Percentiles rank a stretch among this genome's conserved stretches.
Conservation (phyloP, 495 filamentous ascomycete genomes). For the Aspergillus taichungensis region DNA sequence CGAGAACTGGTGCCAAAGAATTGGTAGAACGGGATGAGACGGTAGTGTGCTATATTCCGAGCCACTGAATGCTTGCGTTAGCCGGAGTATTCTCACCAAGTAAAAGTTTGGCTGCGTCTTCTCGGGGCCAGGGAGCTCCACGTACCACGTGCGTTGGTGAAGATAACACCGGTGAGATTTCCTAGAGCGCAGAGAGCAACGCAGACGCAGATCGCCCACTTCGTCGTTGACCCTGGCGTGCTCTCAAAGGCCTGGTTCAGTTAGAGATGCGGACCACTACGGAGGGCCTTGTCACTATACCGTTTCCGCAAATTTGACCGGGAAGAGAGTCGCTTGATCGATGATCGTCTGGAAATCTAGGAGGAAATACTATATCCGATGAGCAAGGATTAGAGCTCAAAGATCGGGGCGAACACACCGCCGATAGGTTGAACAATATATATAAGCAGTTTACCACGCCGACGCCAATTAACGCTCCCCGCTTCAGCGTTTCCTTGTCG, state of each 20-base stretch:
- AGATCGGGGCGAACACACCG: not conserved
- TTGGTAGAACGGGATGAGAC: not conserved
- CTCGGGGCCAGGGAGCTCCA: too few relatives aligned
- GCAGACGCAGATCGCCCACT: not conserved
- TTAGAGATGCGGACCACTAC: not conserved
- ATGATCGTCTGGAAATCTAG: not conserved
- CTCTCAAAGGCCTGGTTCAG: not conserved
- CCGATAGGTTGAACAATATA: not conserved
- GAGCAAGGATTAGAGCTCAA: not conserved
- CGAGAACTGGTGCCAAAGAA: not conserved
- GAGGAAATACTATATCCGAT: not conserved
- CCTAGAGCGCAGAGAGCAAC: not conserved
- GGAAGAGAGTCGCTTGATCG: not conserved
- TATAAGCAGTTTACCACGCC: not conserved
- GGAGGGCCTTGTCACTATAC: not conserved
- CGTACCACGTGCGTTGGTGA: not conserved
- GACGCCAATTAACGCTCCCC: not conserved
- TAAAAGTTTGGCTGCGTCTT: not conserved
- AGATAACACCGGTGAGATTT: not conserved
- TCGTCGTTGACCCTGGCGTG: not conserved
- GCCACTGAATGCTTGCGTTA: not conserved
- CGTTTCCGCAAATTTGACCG: not conserved
- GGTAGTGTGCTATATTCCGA: not conserved
- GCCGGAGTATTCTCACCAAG: not conserved
- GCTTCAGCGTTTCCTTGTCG: not conserved